These are phyloP conservation scores for Fusarium praegraminearum DNA, from an alignment of 2,329 filamentous ascomycete genomes.

Conservation along the genomic window DNA sequence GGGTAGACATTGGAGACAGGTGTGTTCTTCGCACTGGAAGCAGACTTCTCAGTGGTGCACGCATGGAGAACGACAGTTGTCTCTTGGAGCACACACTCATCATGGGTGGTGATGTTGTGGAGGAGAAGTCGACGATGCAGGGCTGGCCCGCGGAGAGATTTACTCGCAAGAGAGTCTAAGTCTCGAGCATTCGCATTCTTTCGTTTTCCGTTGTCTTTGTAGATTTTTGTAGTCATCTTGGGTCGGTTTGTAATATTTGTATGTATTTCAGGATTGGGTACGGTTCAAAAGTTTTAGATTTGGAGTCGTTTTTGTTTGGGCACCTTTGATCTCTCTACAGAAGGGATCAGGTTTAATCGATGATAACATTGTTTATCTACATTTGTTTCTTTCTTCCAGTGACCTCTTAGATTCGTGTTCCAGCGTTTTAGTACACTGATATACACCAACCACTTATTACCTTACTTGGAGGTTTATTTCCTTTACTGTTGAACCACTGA, in stretches of 20 bases:
- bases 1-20: conserved; percentile 7
- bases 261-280: not conserved
- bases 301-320: not conserved
- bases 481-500: too few species aligned
- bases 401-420: not conserved
- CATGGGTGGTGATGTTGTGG: conserved; percentile 21
- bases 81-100: conserved; percentile 19
- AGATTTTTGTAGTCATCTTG: not conserved
- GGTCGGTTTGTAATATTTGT: not conserved
- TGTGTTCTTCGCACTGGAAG: conserved; percentile 13
- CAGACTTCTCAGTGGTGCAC: conserved; percentile 10
- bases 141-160: conserved; percentile 21
- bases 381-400: not conserved
- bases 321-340: not conserved
- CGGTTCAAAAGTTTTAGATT: not conserved
- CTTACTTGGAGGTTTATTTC: too few species aligned
- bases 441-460: too few species aligned
- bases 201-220: not conserved
- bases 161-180: not conserved
- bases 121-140: conserved; percentile 15
- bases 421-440: not conserved
- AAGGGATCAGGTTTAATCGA: not conserved
- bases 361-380: accelerated
- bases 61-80: conserved; percentile 22
- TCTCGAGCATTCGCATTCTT: not conserved